Conservation (phyloP, 2,329 filamentous ascomycete genomes). For the Pseudocercospora vitis region DNA sequence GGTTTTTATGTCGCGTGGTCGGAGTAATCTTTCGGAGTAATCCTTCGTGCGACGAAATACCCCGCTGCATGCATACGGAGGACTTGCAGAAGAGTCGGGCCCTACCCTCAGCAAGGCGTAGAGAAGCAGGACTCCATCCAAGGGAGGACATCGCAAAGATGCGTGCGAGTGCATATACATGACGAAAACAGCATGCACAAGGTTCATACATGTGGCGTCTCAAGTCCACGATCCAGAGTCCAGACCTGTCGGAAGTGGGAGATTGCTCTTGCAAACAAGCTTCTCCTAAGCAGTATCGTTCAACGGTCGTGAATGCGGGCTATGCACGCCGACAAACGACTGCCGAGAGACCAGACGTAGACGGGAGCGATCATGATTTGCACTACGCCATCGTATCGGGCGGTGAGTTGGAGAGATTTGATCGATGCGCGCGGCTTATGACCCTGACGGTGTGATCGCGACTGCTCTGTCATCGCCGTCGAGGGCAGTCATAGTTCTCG, state of each 20-base stretch:
- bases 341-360: too few species aligned
- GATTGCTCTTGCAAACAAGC: not conserved
- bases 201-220: not conserved
- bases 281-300: not conserved
- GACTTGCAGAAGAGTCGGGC: too few species aligned
- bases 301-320: not conserved
- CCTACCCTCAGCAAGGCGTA: not conserved
- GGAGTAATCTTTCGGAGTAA: not conserved
- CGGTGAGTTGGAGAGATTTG: too few species aligned
- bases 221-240: not conserved
- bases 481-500: too few species aligned
- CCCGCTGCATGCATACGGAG: too few species aligned
- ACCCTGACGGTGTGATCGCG: too few species aligned
- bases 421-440: too few species aligned
- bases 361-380: conserved; percentile 3
- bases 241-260: too few species aligned
- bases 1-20: not conserved
- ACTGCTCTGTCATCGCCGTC: too few species aligned
- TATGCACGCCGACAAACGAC: not conserved
- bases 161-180: not conserved
- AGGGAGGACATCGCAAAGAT: not conserved
- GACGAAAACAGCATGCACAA: not conserved
- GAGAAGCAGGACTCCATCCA: not conserved
- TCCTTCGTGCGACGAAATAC: not conserved
- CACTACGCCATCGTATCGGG: too few species aligned